Evolutionary conservation across 169 alveolate species (phyloP).

Genomic region (Cyclospora cayetanensis): DNA sequence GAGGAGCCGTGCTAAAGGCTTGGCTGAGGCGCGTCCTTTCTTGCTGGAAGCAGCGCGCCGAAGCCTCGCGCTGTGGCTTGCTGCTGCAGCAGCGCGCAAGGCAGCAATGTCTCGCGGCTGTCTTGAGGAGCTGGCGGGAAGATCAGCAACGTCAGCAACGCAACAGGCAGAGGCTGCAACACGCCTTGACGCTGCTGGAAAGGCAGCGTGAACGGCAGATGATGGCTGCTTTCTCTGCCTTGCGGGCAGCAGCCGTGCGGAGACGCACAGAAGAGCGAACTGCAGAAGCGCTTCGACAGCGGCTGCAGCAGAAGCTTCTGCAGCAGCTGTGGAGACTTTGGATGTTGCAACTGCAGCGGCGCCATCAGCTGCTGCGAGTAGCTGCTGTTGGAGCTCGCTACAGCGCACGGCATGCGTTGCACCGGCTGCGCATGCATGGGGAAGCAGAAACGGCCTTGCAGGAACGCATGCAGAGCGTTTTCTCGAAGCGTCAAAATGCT

Average conservation of each 20-base stretch:
- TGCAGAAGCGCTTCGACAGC: neutral
- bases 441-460: conserved; percentile 49
- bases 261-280: conserved; percentile 23
- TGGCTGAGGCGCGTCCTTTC: conserved; percentile 24
- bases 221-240: neutral
- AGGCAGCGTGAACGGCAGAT: neutral
- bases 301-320: conserved; percentile 35
- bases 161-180: neutral
- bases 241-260: conserved; percentile 48
- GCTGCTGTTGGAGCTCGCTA: neutral
- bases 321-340: neutral
- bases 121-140: neutral
- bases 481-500: neutral
- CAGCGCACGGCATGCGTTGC: conserved; percentile 13
- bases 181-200: neutral
- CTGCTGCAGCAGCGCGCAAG: conserved; percentile 18
- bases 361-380: conserved; percentile 30
- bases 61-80: neutral
- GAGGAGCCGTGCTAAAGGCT: conserved; percentile 22
- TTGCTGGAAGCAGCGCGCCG: conserved; percentile 31
- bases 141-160: neutral
- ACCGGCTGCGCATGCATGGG: conserved; percentile 50
- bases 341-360: neutral
- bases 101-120: neutral
- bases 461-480: neutral